Evolutionary conservation across 495 filamentous ascomycete species (phyloP).

Genomic region (Sabuloglossum arenarium): DNA sequence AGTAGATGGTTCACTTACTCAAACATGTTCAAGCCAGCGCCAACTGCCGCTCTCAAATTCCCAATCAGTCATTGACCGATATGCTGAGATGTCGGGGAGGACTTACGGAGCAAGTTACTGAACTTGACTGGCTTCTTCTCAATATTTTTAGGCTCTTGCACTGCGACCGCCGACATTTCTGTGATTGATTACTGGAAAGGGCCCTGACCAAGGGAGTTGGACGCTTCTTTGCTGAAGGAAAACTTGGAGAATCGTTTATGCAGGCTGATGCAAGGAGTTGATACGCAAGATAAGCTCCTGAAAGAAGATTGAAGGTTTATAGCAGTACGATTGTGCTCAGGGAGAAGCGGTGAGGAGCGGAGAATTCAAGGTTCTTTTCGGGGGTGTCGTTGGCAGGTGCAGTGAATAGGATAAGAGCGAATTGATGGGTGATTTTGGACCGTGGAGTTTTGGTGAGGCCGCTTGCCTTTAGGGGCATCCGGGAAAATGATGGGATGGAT

Average conservation of each 20-base stretch:
- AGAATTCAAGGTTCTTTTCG: neutral
- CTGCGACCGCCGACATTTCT: constrained; percentile 12
- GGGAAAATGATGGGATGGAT: neutral
- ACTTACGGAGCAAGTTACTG: constrained; percentile 77
- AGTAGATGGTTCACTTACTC: constrained; percentile 36
- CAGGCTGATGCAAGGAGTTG: neutral
- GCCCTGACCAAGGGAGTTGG: constrained; percentile 87
- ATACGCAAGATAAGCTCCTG: neutral
- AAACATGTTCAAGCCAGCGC: constrained; percentile 93
- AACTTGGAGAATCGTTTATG: constrained; percentile 1
- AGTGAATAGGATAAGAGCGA: no score
- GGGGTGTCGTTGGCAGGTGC: neutral
- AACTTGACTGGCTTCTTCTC: constrained; percentile 99
- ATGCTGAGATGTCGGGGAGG: neutral
- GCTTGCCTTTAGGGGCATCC: neutral
- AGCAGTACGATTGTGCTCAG: neutral
- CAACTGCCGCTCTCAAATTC: constrained; percentile 29
- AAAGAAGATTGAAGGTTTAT: neutral
- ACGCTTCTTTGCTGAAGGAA: constrained; percentile 50
- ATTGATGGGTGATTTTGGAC: neutral
- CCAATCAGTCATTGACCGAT: neutral
- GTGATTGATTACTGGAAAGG: constrained; percentile 12
- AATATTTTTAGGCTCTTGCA: constrained; percentile 35
- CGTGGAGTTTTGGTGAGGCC: neutral
- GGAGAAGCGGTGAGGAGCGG: neutral